Evolutionary conservation across 345 rosid species (phyloP).

Genomic region (Kandelia obovata): DNA sequence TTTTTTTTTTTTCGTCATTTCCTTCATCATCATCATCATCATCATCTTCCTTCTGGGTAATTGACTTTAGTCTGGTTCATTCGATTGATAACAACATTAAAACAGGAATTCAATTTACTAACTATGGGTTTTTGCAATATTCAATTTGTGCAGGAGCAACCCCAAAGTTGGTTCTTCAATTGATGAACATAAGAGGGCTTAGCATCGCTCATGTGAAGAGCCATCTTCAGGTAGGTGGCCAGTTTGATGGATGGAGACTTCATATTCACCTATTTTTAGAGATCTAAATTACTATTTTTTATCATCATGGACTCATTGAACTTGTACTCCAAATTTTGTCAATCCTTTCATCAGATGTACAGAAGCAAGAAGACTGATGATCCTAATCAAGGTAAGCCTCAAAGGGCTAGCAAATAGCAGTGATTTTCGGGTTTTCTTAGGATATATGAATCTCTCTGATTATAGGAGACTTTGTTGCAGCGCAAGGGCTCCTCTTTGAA

Average conservation of each 20-base stretch:
- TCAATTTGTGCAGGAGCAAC: constrained; percentile 58
- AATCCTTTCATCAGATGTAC: constrained; percentile 39
- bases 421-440: constrained; percentile 31
- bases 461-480: constrained; percentile 24
- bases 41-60: background rate
- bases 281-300: background rate
- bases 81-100: background rate
- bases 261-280: background rate
- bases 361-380: constrained; percentile 31
- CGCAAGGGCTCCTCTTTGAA: constrained; percentile 45
- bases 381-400: constrained; percentile 20
- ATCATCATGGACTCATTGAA: background rate
- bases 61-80: background rate
- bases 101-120: background rate
- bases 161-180: constrained; percentile 73
- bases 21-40: too few species aligned
- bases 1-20: background rate
- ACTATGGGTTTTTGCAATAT: background rate
- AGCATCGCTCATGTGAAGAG: constrained; percentile 85
- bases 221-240: constrained; percentile 64
- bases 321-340: background rate
- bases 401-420: background rate
- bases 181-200: constrained; percentile 76
- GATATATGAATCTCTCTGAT: background rate
- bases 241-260: background rate